Base-by-base conservation (phyloP, 345 rosid species). In the Euclidium syriacum region DNA sequence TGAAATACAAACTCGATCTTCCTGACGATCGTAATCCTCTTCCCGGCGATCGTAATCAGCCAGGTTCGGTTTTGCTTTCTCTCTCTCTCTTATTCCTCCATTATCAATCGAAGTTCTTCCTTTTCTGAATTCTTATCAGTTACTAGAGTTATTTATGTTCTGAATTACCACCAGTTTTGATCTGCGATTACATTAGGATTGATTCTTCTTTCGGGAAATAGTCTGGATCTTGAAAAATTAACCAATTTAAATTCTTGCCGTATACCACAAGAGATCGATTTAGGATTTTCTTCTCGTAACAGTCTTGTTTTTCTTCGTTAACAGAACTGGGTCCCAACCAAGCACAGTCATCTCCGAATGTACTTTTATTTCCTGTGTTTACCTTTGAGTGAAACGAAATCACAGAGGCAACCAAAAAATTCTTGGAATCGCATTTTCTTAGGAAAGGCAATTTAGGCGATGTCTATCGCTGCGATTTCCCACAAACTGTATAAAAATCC, bases 381-480 rank as follows among this genome's bases (percentile, higher is more conserved):
- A 29, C 33, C 11, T 39, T 25, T 40, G 5, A 0, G 10, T 57
- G 62, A 36, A 0, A 0, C 3, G 42, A 59, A 7, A 49, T 62
- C 46, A 3, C 35, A 10, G 6, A 24, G 2, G 67, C 36, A 14
- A 62, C 67, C 12, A 0, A 3, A 34, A 11, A 48, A 17, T 9
- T 10, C 16, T 0, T 0, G 2, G 0, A 0, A 0, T 1, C 0
- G 3, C 15, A 34, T 5, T 10, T 34, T 11, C 67, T 49, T 14
- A 58, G 67, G 1, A 6, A 12, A 50, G 58, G 58, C 49, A 36
- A 17, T 29, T 62, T 49, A 27, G 67, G 49, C 15, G 10, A 17
- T 14, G 67, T 62, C 48, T 60, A 16, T 68, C 73, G 67, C 36
- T 59, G 67, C 66, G 1, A 17, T 9, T 2, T 68, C 26, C 22